These are phyloP conservation scores for Liriodendron chinense DNA, from an alignment of 164 flowering plant genomes.

Conservation along the genomic window DNA sequence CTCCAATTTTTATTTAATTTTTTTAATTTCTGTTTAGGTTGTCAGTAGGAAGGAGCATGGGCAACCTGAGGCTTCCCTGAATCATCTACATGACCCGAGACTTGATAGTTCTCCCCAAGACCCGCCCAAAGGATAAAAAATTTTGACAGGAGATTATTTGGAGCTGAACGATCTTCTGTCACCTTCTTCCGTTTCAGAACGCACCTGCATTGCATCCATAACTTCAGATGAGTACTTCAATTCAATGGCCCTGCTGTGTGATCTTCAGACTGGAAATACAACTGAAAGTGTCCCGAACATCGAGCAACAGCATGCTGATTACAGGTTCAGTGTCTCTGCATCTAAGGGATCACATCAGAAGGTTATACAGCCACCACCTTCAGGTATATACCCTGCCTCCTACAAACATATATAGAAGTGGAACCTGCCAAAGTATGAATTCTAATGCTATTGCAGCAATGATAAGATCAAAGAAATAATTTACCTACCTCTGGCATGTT, in stretches of 20 bases:
- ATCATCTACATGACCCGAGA: neutral
- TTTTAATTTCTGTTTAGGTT: constrained; percentile 6
- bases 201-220: constrained; percentile 37
- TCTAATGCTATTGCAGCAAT: neutral
- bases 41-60: constrained; percentile 2
- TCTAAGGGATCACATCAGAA: constrained; percentile 12
- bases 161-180: constrained; percentile 42
- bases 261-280: constrained; percentile 14
- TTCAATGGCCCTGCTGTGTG: constrained; percentile 31
- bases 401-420: neutral
- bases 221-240: constrained; percentile 49
- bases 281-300: constrained; percentile 11
- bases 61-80: neutral
- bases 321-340: neutral
- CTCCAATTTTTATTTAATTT: too few species aligned
- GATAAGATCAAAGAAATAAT: too few species aligned
- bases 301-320: too few species aligned
- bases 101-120: constrained; percentile 13
- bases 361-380: constrained; percentile 25
- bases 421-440: neutral
- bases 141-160: constrained; percentile 37
- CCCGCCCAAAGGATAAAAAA: neutral
- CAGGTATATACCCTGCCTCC: constrained; percentile 20
- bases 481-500: too few species aligned
- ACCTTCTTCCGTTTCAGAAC: constrained; percentile 42